Evolutionary conservation across 1,284 basidiomycete species (phyloP), one percentile per base, ranked within the genome.

Genomic region (Moesziomyces globuligerus): DNA sequence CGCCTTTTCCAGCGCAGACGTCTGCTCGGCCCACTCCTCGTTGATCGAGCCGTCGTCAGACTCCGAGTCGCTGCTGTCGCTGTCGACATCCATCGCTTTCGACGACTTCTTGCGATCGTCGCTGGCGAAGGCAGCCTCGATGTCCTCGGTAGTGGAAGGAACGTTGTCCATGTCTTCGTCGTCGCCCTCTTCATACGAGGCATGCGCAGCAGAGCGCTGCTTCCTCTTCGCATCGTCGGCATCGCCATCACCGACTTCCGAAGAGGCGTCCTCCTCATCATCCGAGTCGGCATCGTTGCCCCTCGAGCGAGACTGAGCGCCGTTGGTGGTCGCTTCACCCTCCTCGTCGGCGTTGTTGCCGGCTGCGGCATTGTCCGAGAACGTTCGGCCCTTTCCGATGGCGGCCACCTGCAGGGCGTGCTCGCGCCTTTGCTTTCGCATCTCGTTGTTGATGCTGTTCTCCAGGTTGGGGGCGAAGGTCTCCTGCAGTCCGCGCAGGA

Each of bases 351-450:
- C 59, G 32, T 78, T 78, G 29, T 65, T 74, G 38, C 72, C 70
- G 39, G 78, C 74, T 32, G 65, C 48, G 8, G 55, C 42, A 83
- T 84, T 47, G 84, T 84, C 60, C 85, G 89, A 25, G 91, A 94
- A 83, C 90, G 74, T 43, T 61, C 79, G 40, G 42, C 77, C 78
- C 18, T 72, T 90, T 7, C 94, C 94, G 34, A 98, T 87, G 53
- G 90, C 88, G 15, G 87, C 85, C 72, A 90, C 89, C 83, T 97
- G 94, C 72, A 86, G 88, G 79, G 88, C 91, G 62, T 92, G 84
- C 79, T 96, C 91, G 49, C 90, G 89, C 68, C 90, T 89, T 29
- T 93, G 86, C 80, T 89, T 91, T 84, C 92, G 93, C 86, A 98
- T 88, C 85, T 98, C 95, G 41, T 86, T 84, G 59, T 89, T 85